Evolutionary conservation across 2,329 filamentous ascomycete genomes (phyloP), one percentile per base, ranked within the genome.

Genomic region (Colletotrichum sp.): DNA sequence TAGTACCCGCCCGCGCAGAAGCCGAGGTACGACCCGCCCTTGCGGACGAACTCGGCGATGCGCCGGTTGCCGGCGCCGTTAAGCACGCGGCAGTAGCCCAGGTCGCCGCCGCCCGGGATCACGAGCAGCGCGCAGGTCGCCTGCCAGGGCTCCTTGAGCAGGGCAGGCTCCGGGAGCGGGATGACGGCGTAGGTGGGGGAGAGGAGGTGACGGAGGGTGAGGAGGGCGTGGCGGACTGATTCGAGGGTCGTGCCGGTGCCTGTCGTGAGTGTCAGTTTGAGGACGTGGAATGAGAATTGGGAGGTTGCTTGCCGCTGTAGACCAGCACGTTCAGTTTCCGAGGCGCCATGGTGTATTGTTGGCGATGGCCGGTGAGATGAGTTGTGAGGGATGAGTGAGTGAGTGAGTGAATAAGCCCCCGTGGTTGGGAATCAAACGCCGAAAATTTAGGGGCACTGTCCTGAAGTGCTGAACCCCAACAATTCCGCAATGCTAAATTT

Each of bases 1-100:
- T 98, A 99, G 86, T 99, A 99, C 13, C 94, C 97, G 7, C 97
- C 97, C 3, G 97, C 97, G 83, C 97, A 99, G 80, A 99, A 93
- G 1, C 97, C 97, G 3, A 99, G 90, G 82, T 97, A 99, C 1
- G 91, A 89, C 18, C 97, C 97, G 32, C 97, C 97, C 34, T 92
- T 90, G 75, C 95, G 94, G 66, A 99, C 95, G 81, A 94, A 99
- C 79, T 96, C 93, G 71, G 90, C 88, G 83, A 99, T 98, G 78
- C 92, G 91, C 44, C 94, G 90, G 84, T 99, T 99, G 2, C 96
- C 97, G 69, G 92, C 89, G 44, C 97, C 97, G 83, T 99, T 97
- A 78, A 99, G 90, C 4, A 92, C 93, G 32, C 94, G 93, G 84
- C 96, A 98, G 85, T 98, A 99, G 66, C 94, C 95, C 68, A 98